Conservation (phyloP, 176 grass and related monocot genomes). For the Tillandsia fasciculata region DNA sequence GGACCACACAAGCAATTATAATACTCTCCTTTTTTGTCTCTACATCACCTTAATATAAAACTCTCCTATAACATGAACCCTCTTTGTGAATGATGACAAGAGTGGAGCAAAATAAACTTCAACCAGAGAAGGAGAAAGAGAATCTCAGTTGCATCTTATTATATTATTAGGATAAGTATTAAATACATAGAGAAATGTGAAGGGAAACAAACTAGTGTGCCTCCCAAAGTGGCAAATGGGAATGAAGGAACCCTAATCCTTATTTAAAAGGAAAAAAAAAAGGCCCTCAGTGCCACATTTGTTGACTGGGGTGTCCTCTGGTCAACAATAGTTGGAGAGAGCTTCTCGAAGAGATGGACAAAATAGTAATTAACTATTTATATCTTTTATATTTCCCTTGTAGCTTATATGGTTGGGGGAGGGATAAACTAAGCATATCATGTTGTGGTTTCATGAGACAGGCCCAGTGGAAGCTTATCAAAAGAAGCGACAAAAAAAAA, state of each 20-base stretch:
- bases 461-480: constrained; percentile 42
- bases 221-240: constrained; percentile 21
- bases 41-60: background rate
- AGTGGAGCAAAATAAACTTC: constrained; percentile 15
- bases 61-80: background rate
- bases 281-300: constrained; percentile 20
- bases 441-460: constrained; percentile 21
- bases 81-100: background rate
- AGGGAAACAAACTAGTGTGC: constrained; percentile 26
- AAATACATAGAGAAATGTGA: constrained; percentile 20
- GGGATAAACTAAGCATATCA: background rate
- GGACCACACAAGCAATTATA: background rate
- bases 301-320: constrained; percentile 13
- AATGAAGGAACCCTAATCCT: background rate
- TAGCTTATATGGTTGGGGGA: too few relatives aligned
- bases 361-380: too few relatives aligned
- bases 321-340: background rate
- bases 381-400: too few relatives aligned
- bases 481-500: constrained; percentile 32
- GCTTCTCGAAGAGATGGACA: background rate
- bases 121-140: constrained; percentile 17
- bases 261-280: background rate
- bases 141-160: constrained; percentile 26
- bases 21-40: background rate
- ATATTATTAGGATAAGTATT: constrained; percentile 4